Evolutionary conservation across 2,329 filamentous ascomycete species (phyloP).

Genomic region (Nannizzia gypsea): DNA sequence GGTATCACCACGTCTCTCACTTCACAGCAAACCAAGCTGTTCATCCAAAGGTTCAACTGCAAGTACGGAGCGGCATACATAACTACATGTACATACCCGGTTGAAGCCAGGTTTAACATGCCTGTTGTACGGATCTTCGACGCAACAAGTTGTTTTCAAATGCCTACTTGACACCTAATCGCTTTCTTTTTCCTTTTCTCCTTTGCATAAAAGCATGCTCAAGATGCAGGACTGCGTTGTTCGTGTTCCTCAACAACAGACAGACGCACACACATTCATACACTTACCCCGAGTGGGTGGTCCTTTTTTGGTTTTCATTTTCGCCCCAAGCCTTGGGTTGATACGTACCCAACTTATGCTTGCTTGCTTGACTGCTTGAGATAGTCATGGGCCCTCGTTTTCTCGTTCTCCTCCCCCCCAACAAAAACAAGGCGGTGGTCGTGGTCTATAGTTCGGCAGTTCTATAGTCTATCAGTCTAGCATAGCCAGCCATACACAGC

Average conservation of each 20-base stretch:
- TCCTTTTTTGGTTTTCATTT: not conserved
- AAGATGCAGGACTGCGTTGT: not conserved
- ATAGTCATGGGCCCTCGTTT: not conserved
- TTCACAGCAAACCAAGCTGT: not conserved
- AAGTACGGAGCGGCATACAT: not conserved
- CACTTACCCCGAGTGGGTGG: too few relatives aligned
- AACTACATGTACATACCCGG: not conserved
- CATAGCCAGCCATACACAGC: not conserved
- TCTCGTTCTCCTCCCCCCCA: not conserved
- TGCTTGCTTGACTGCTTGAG: not conserved
- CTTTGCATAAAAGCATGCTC: not conserved
- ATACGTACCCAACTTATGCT: not conserved
- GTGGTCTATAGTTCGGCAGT: not conserved
- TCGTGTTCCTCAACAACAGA: not conserved
- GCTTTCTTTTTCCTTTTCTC: not conserved
- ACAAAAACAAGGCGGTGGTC: not conserved
- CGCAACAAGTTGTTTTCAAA: not conserved
- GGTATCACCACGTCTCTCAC: not conserved
- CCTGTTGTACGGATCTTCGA: slow-evolving; percentile 1
- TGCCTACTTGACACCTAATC: not conserved
- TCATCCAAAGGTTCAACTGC: not conserved
- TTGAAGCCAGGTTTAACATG: not conserved
- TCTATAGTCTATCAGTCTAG: not conserved
- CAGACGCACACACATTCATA: too few relatives aligned
- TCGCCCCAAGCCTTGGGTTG: not conserved